phyloP scores from a whole-genome alignment of 2,329 filamentous ascomycete genomes.

The Ophidiomyces ophidiicola region DNA sequence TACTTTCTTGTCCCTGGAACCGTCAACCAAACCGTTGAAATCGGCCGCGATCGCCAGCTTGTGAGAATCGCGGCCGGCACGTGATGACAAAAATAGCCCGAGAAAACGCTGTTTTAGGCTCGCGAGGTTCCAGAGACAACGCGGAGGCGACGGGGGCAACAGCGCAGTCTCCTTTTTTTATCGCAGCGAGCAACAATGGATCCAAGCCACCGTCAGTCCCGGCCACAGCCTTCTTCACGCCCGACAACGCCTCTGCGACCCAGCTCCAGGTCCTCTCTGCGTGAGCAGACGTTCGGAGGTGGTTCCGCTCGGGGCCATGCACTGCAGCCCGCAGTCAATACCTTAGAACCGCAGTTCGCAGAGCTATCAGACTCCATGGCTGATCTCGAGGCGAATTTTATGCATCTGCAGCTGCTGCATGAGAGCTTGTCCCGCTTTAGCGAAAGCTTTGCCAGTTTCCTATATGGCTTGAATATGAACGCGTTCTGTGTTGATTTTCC shows the following conservation, averaged over 20 bases:
- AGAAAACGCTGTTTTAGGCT: too few relatives aligned
- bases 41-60: too few relatives aligned
- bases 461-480: conserved; percentile 98
- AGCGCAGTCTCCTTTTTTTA: too few relatives aligned
- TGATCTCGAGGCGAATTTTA: conserved; percentile 91
- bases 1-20: conserved; percentile 9
- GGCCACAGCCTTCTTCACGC: conserved; percentile 52
- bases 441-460: conserved; percentile 88
- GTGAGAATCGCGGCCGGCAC: too few relatives aligned
- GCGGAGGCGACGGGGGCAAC: too few relatives aligned
- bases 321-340: conserved; percentile 55
- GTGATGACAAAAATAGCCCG: too few relatives aligned
- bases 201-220: conserved; percentile 35
- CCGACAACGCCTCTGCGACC: conserved; percentile 88
- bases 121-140: too few relatives aligned
- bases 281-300: conserved; percentile 49
- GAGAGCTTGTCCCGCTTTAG: conserved; percentile 86
- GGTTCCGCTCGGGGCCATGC: conserved; percentile 25
- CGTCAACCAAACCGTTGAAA: conserved; percentile 1
- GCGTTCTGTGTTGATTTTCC: conserved; percentile 97
- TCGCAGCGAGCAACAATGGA: conserved; percentile 18
- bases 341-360: conserved; percentile 79
- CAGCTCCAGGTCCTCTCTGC: conserved; percentile 77
- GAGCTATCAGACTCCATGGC: conserved; percentile 90
- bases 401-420: conserved; percentile 94